Evolutionary conservation across 345 rosid species (phyloP).

Genomic region (Acer negundo): DNA sequence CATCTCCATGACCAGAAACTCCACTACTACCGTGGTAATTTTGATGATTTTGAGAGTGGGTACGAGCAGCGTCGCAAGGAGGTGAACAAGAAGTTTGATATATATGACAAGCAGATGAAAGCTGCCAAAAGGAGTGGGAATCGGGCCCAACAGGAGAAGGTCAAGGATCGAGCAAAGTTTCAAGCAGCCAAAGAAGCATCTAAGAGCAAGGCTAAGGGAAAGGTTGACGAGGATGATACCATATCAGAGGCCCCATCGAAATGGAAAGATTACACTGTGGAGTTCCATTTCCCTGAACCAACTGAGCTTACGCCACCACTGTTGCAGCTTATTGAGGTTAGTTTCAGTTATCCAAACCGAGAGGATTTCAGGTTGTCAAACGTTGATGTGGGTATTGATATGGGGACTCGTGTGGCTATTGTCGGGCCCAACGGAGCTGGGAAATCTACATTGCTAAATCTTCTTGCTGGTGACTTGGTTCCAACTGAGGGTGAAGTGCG

Average conservation of each 20-base stretch:
- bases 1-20: constrained; percentile 40
- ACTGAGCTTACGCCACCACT: constrained; percentile 96
- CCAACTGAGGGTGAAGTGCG: constrained; percentile 83
- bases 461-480: constrained; percentile 86
- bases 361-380: constrained; percentile 74
- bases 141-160: constrained; percentile 38
- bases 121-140: constrained; percentile 38
- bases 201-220: constrained; percentile 73
- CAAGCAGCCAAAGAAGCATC: constrained; percentile 33
- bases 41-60: constrained; percentile 38
- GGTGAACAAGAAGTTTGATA: constrained; percentile 34
- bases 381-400: constrained; percentile 95
- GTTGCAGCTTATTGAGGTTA: constrained; percentile 83
- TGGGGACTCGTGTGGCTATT: constrained; percentile 95
- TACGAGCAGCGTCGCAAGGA: constrained; percentile 43
- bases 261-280: constrained; percentile 93
- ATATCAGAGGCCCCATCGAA: constrained; percentile 75
- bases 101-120: constrained; percentile 35
- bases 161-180: constrained; percentile 36
- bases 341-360: constrained; percentile 83
- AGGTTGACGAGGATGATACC: constrained; percentile 72
- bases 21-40: constrained; percentile 35
- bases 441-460: constrained; percentile 86
- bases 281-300: constrained; percentile 96
- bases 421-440: constrained; percentile 99